Evolutionary conservation across 2,329 filamentous ascomycete genomes (phyloP).

Genomic region (Volutella citrinella): DNA sequence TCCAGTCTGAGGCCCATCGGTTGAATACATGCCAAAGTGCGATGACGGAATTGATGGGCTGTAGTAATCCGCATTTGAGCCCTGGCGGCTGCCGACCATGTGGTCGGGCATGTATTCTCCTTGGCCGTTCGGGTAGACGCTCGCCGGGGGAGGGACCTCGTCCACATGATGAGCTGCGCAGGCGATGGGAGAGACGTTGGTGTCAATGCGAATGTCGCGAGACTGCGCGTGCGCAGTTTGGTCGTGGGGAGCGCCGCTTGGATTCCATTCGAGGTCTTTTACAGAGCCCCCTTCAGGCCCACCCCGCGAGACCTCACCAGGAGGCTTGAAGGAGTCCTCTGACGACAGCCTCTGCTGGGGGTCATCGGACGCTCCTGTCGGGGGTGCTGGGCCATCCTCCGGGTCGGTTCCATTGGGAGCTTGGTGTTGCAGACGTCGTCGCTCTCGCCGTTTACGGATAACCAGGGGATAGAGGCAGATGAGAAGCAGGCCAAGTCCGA

Average conservation of each 20-base stretch:
- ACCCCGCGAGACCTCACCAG: conserved; percentile 27
- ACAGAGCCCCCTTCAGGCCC: conserved; percentile 18
- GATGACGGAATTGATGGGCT: conserved; percentile 39
- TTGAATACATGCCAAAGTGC: conserved; percentile 37
- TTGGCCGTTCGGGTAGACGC: conserved; percentile 19
- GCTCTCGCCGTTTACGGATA: conserved; percentile 24
- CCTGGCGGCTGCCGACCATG: conserved; percentile 29
- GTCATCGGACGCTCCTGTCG: conserved; percentile 13
- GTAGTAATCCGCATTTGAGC: conserved; percentile 40
- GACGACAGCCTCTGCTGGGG: conserved; percentile 33
- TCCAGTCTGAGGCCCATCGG: conserved; percentile 20
- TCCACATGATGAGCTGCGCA: conserved; percentile 10
- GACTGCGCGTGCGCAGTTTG: conserved; percentile 11
- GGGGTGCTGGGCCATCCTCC: conserved; percentile 26
- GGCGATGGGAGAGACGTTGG: conserved; percentile 9
- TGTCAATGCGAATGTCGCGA: conserved; percentile 16
- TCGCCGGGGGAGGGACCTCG: conserved; percentile 17
- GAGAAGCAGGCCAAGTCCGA: conserved; percentile 30
- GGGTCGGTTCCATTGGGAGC: conserved; percentile 21
- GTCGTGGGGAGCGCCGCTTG: conserved; percentile 15
- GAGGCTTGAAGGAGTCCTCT: conserved; percentile 33
- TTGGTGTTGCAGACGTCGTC: conserved; percentile 22
- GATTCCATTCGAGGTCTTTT: conserved; percentile 25
- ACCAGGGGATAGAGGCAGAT: conserved; percentile 40
- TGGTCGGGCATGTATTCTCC: conserved; percentile 27